Base-by-base conservation (phyloP, 495 filamentous ascomycete species). In the Aspergillus kassunensis region DNA sequence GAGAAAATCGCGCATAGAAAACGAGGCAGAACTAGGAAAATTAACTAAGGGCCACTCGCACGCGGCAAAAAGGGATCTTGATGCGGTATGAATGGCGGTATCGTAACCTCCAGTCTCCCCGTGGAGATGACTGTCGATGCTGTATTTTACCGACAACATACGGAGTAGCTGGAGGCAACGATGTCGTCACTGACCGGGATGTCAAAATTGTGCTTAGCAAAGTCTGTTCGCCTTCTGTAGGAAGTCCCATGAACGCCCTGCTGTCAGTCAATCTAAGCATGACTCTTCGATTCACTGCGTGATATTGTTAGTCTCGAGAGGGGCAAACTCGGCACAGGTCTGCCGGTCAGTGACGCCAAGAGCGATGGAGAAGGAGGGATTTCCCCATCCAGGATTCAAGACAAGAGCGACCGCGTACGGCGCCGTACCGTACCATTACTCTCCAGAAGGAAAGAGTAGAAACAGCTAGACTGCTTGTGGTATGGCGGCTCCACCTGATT, bases 21-120 rank as follows among this genome's bases (percentile, higher is more conserved):
- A 44, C 13, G 25, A 36, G 34, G n/a, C 41, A 44, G 42, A 42
- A 53, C 44, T 10, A 53, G 58, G 50, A 60, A 60, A 60, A 61
- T 61, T 57, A 61, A 61, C 58, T 51, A 55, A n/a, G 53, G 55
- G 44, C 59, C 41, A 56, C 59, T 54, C 60, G 60, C 60, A 59
- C 51, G 54, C 60, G 60, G 60, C 51, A 57, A 53, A 51, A 57
- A 37, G 54, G 44, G 20, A 40, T 41, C 44, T 51, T 12, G 33
- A 50, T 50, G 53, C 44, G 54, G 43, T 57, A 47, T 53, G 42
- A 54, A 51, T 54, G 59, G 31, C 20, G 37, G 58, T 64, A 70
- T 62, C 61, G 66, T 70, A 70, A 68, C 34, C 45, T 18, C 60
- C 59, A 62, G 60, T 58, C 44, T 23, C 34, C 16, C 42, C 23